Base-by-base conservation (phyloP, 495 filamentous ascomycete genomes). In the Aspergillus saccharolyticus region DNA sequence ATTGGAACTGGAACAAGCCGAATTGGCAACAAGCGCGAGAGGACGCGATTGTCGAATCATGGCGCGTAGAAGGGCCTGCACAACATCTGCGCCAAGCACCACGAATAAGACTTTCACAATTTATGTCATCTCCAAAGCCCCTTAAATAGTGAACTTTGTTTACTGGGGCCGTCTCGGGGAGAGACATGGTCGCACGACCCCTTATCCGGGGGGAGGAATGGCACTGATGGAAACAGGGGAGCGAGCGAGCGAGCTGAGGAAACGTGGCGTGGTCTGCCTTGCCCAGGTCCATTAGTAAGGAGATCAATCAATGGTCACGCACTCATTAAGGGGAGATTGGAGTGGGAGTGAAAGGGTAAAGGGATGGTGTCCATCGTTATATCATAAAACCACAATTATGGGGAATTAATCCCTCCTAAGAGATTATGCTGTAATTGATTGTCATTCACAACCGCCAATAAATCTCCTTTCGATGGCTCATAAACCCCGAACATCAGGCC, bases 1-100 rank as follows among this genome's bases (percentile, higher is more conserved):
- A 39, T 12, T 39, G 33, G 33, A 39, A 39, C 33, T 39, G 33
- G 33, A 47, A 62, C 57, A 67, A 52, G 59, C 56, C 59, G 39
- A 59, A 62, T 64, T 56, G 52, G 52, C 56, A 57, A 60, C 54
- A 64, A 67, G 61, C 64, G 64, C 64, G 64, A 61, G 56, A 59
- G 58, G 50, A 64, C 59, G 65, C 59, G 55, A 63, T 63, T 57
- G 55, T 59, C 65, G 62, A 67, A 67, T 67, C 59, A 67, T 55
- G 45, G 57, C 65, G 65, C 55, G 65, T 67, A 59, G 54, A 62
- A 39, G 33, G 46, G 58, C 51, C 52, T 47, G 58, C 57, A 59
- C 45, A 49, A 53, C 39, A 43, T 53, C 48, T 19, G 42, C 45
- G 61, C 64, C 61, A 62, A 62, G 61, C 54, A 49, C 48, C 58